Evolutionary conservation across 2,329 filamentous ascomycete species (phyloP).

Genomic region (Exophiala aquamarina): DNA sequence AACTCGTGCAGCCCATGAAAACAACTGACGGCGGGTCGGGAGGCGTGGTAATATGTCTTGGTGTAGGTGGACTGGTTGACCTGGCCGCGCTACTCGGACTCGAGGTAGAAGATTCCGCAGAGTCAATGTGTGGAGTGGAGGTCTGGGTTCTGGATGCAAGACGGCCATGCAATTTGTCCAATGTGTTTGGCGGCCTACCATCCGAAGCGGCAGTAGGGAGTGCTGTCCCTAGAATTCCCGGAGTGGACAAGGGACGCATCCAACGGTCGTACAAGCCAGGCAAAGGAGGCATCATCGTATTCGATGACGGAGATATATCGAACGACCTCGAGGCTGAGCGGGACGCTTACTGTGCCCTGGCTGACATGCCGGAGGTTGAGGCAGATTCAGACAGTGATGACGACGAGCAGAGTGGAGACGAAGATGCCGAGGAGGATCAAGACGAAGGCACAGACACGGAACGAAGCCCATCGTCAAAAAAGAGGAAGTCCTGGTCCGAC

Average conservation of each 20-base stretch:
- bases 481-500: slow-evolving; percentile 78
- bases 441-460: slow-evolving; percentile 59
- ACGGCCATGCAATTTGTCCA: slow-evolving; percentile 90
- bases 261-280: slow-evolving; percentile 71
- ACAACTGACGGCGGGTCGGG: slow-evolving; percentile 78
- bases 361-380: slow-evolving; percentile 87
- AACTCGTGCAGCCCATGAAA: slow-evolving; percentile 83
- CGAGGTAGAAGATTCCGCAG: slow-evolving; percentile 56
- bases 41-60: slow-evolving; percentile 87
- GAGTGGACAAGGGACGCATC: slow-evolving; percentile 73
- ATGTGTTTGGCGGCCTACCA: slow-evolving; percentile 74
- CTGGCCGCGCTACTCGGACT: slow-evolving; percentile 77
- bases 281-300: slow-evolving; percentile 85
- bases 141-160: slow-evolving; percentile 90
- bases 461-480: slow-evolving; percentile 55
- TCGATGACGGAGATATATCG: slow-evolving; percentile 93
- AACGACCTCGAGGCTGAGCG: slow-evolving; percentile 73
- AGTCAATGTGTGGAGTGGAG: slow-evolving; percentile 33
- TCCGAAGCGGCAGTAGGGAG: slow-evolving; percentile 46
- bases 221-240: slow-evolving; percentile 54
- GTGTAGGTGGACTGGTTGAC: slow-evolving; percentile 89
- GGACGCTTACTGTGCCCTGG: slow-evolving; percentile 79
- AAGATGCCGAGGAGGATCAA: slow-evolving; percentile 59
- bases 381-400: slow-evolving; percentile 67
- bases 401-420: slow-evolving; percentile 57